Percentiles rank a stretch among this genome's conserved stretches.
phyloP scores from a whole-genome alignment of 208 protist species.

The Acanthamoeba triangularis region DNA sequence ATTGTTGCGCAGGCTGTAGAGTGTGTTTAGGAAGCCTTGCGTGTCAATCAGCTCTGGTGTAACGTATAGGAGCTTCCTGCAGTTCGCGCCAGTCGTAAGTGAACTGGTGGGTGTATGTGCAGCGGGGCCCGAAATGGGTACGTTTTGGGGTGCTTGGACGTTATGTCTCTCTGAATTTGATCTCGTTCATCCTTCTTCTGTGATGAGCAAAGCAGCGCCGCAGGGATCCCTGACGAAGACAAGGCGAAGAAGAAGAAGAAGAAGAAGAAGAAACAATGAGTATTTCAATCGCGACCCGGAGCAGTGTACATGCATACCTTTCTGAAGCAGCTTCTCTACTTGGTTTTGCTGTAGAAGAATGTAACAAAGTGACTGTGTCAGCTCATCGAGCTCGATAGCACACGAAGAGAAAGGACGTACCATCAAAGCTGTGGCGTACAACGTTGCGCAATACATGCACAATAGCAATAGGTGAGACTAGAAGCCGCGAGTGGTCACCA shows the following conservation, averaged over 20 bases:
- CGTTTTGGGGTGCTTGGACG: slow-evolving; percentile 29
- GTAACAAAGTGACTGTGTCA: no score
- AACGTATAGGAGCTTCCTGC: slow-evolving; percentile 86
- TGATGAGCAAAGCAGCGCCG: slow-evolving; percentile 35
- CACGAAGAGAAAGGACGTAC: not conserved
- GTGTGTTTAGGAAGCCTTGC: slow-evolving; percentile 72
- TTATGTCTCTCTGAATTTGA: slow-evolving; percentile 14
- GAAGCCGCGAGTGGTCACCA: not conserved
- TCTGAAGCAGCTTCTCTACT: slow-evolving; percentile 62
- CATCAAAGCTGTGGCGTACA: not conserved
- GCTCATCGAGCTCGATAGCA: not conserved
- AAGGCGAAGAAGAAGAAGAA: not conserved
- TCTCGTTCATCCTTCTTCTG: slow-evolving; percentile 64
- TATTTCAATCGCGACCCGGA: not conserved
- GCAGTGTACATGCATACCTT: not conserved
- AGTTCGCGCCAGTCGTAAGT: not conserved
- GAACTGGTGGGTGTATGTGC: not conserved
- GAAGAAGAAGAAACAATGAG: not conserved
- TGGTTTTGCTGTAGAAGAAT: not conserved
- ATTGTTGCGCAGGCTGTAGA: slow-evolving; percentile 33
- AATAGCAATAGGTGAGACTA: not conserved
- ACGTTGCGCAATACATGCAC: not conserved
- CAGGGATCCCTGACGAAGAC: slow-evolving; percentile 1
- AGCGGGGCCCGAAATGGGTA: not conserved
- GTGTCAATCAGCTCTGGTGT: slow-evolving; percentile 85